These are phyloP conservation scores for Globisporangium polare DNA, from an alignment of 352 stramenopile species.

Conservation along the genomic window DNA sequence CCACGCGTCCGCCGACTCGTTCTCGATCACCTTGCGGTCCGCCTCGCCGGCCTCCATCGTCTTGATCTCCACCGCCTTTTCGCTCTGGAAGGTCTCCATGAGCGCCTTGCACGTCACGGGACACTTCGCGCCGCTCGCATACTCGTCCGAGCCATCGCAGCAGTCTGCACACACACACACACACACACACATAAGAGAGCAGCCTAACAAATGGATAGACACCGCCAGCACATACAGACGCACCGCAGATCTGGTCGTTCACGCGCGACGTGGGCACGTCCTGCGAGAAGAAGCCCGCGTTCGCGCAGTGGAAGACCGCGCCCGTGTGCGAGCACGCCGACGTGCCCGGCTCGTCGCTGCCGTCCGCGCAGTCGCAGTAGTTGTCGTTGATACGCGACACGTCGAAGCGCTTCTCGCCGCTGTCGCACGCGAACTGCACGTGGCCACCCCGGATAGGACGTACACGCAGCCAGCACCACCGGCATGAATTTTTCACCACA, in stretches of 20 bases:
- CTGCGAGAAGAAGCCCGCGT: constrained; percentile 67
- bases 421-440: constrained; percentile 68
- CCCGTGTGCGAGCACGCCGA: constrained; percentile 72
- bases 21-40: constrained; percentile 32
- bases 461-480: background rate
- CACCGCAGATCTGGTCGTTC: constrained; percentile 77
- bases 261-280: constrained; percentile 60
- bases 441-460: too few species aligned
- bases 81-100: constrained; percentile 34
- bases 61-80: constrained; percentile 65
- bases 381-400: constrained; percentile 87
- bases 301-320: constrained; percentile 64
- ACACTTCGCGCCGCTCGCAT: constrained; percentile 50
- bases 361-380: constrained; percentile 93
- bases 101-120: constrained; percentile 34
- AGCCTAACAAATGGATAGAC: background rate
- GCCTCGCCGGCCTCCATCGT: constrained; percentile 63
- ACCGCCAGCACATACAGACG: background rate
- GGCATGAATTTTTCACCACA: background rate
- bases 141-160: constrained; percentile 83
- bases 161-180: constrained; percentile 55
- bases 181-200: too few species aligned
- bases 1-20: constrained; percentile 30
- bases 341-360: constrained; percentile 86
- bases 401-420: constrained; percentile 44